Conservation (phyloP, 2,329 filamentous ascomycete species). For the Cercospora canescens region DNA sequence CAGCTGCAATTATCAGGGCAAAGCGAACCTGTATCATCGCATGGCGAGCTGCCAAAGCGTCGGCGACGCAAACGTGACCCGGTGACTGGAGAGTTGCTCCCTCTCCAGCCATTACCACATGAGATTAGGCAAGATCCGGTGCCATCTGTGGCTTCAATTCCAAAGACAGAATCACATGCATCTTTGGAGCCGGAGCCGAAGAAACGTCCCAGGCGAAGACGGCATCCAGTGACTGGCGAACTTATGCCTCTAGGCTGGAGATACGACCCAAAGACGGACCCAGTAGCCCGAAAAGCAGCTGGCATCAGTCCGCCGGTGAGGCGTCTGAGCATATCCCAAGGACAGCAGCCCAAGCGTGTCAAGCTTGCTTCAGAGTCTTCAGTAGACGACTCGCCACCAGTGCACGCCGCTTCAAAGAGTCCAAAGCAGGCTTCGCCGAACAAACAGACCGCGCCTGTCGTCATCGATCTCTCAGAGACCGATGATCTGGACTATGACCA, state of each 20-base stretch:
- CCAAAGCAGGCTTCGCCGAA: neutral
- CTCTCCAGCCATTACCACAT: constrained; percentile 18
- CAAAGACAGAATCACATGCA: neutral
- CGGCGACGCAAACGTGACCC: constrained; percentile 34
- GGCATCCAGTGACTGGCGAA: constrained; percentile 34
- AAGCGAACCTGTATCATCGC: neutral
- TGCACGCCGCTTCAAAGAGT: neutral
- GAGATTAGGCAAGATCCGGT: neutral
- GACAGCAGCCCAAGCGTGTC: constrained; percentile 22
- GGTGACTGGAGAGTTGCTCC: constrained; percentile 31
- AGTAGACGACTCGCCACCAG: constrained; percentile 8
- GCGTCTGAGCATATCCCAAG: constrained; percentile 21
- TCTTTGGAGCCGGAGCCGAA: constrained; percentile 1
- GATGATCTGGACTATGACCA: constrained; percentile 6
- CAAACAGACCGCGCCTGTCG: neutral
- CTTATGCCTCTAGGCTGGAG: constrained; percentile 36
- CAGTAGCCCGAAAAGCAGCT: constrained; percentile 5
- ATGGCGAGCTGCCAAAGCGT: constrained; percentile 19
- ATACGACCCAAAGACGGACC: constrained; percentile 25
- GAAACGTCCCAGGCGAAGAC: constrained; percentile 30
- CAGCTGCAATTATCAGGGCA: neutral
- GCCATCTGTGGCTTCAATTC: neutral
- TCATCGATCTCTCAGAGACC: constrained; percentile 2
- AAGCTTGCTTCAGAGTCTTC: constrained; percentile 24
- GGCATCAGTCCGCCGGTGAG: constrained; percentile 12